Percentiles rank a stretch among this genome's conserved stretches.
These are phyloP conservation scores for Arthromyces matolae DNA, from an alignment of 768 basidiomycete genomes.

Conservation along the genomic window DNA sequence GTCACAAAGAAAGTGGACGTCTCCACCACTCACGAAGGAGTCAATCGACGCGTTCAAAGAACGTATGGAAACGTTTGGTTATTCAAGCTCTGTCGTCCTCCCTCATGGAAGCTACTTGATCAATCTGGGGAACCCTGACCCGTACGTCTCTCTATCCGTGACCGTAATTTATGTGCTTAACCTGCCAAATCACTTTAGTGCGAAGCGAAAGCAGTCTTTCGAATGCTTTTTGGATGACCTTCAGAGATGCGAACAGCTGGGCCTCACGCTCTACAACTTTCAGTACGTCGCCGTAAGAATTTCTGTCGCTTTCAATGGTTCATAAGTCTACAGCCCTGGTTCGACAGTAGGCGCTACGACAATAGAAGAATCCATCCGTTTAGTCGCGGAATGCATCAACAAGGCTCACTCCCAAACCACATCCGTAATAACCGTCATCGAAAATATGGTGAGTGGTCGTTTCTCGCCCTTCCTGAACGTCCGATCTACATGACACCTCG, in stretches of 20 bases:
- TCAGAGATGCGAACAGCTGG: slow-evolving; percentile 71
- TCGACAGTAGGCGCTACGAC: too few relatives aligned
- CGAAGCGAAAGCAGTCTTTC: slow-evolving; percentile 68
- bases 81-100: slow-evolving; percentile 58
- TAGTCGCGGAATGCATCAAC: too few relatives aligned
- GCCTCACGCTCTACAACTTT: slow-evolving; percentile 75
- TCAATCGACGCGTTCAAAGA: slow-evolving; percentile 57
- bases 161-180: not conserved
- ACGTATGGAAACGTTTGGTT: slow-evolving; percentile 58
- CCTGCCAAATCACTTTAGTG: slow-evolving; percentile 36
- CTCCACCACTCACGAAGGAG: slow-evolving; percentile 50
- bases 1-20: slow-evolving; percentile 78
- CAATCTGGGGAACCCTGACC: slow-evolving; percentile 79
- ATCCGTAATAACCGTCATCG: too few relatives aligned
- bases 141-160: slow-evolving; percentile 42
- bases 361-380: too few relatives aligned
- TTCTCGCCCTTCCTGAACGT: too few relatives aligned
- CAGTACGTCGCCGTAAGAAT: too few relatives aligned
- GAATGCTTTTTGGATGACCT: slow-evolving; percentile 83
- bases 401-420: too few relatives aligned
- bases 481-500: too few relatives aligned
- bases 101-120: slow-evolving; percentile 87
- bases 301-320: too few relatives aligned
- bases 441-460: too few relatives aligned
- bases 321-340: too few relatives aligned